Percentiles rank a stretch among this genome's conserved stretches.
Conservation (phyloP, 345 rosid species). For the Dipteronia sinensis region DNA sequence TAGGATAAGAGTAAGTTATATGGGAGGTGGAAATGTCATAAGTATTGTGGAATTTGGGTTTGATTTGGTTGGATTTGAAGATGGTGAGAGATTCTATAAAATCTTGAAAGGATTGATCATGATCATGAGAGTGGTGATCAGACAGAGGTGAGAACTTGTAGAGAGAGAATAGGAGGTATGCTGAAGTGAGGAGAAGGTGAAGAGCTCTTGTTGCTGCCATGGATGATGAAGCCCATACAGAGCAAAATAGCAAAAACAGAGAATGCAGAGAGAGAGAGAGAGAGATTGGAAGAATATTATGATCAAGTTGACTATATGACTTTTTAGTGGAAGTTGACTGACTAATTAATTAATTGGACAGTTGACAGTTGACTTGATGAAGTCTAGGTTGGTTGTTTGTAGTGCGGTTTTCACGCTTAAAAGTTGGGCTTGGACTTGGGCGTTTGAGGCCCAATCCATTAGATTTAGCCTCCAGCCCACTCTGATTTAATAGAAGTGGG, state of each 20-base stretch:
- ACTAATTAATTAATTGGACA: background rate
- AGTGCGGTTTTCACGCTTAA: no score
- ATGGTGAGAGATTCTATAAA: background rate
- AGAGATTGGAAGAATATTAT: no score
- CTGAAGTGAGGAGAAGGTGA: constrained; percentile 26
- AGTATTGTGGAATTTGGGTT: background rate
- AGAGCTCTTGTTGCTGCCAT: constrained; percentile 20
- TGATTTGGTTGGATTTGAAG: background rate
- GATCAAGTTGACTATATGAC: no score
- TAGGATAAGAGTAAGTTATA: no score
- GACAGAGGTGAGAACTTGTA: background rate
- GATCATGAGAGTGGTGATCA: background rate
- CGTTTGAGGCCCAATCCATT: no score
- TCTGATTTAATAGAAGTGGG: background rate
- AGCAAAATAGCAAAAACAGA: background rate
- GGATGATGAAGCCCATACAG: no score
- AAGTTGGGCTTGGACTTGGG: no score
- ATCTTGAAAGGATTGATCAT: background rate
- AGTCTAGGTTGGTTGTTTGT: background rate
- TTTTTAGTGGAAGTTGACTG: background rate
- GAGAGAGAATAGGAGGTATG: constrained; percentile 20
- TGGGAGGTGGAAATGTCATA: background rate
- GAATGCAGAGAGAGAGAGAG: background rate
- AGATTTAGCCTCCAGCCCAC: no score
- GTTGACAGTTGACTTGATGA: background rate